phyloP scores from a whole-genome alignment of 768 basidiomycete genomes.

The Lactarius pseudohatsudake region DNA sequence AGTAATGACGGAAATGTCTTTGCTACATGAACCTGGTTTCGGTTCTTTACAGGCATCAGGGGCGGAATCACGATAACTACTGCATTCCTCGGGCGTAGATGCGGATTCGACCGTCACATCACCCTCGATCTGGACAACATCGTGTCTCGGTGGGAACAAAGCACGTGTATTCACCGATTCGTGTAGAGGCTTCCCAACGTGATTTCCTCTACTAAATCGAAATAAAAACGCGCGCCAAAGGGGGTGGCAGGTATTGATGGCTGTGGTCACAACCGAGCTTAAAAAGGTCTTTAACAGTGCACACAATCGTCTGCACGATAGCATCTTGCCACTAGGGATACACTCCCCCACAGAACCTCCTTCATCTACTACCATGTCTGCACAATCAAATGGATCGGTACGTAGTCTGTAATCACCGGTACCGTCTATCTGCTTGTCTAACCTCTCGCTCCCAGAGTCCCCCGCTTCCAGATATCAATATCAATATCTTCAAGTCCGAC shows the following conservation, averaged over 20 bases:
- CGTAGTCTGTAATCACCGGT: background rate
- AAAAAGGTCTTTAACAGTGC: slow-evolving; percentile 23
- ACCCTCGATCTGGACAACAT: background rate
- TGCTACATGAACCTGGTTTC: background rate
- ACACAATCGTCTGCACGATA: slow-evolving; percentile 20
- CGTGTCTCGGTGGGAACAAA: background rate
- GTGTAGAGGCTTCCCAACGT: slow-evolving; percentile 6
- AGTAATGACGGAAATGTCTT: too few species aligned
- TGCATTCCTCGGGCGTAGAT: background rate
- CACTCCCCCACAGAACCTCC: background rate
- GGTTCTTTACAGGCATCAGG: background rate
- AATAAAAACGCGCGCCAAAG: background rate
- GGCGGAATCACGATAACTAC: background rate
- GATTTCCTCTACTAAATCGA: slow-evolving; percentile 11
- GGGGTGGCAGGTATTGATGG: background rate
- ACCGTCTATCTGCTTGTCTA: background rate
- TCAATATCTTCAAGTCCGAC: background rate
- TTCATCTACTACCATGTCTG: slow-evolving; percentile 12
- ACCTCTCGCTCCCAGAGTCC: background rate
- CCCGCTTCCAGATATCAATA: too few species aligned
- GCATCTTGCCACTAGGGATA: slow-evolving; percentile 1
- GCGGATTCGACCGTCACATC: background rate
- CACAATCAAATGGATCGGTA: background rate
- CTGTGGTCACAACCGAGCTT: background rate
- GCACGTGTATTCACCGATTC: slow-evolving; percentile 1